Percentiles rank a stretch among this genome's conserved stretches.
These are phyloP conservation scores for Dionaea muscipula DNA, from an alignment of 179 eudicot genomes.

Conservation along the genomic window DNA sequence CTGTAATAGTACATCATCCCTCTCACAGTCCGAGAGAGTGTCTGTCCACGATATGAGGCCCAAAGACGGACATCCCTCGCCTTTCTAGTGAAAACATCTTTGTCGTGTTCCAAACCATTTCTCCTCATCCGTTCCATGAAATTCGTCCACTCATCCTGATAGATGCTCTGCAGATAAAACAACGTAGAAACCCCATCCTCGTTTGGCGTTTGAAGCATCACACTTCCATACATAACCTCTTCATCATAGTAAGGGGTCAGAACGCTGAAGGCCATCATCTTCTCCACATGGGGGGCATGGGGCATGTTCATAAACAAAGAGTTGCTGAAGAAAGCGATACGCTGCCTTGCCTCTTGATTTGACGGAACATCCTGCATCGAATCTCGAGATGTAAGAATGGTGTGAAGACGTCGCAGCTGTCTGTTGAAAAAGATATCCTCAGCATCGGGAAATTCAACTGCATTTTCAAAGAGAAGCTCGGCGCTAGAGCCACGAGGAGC, in stretches of 20 bases:
- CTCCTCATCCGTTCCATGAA: slow-evolving; percentile 73
- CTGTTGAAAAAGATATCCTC: slow-evolving; percentile 50
- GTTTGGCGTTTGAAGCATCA: slow-evolving; percentile 50
- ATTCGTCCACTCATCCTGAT: slow-evolving; percentile 82
- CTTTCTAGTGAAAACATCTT: slow-evolving; percentile 46
- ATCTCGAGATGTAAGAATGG: slow-evolving; percentile 65
- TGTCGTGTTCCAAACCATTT: slow-evolving; percentile 62
- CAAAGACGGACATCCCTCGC: slow-evolving; percentile 71
- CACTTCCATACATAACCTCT: slow-evolving; percentile 59
- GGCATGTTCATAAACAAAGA: slow-evolving; percentile 97
- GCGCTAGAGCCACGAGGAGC: slow-evolving; percentile 25
- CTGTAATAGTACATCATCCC: slow-evolving; percentile 95
- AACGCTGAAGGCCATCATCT: slow-evolving; percentile 87
- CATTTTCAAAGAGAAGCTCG: slow-evolving; percentile 62
- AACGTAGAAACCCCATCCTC: slow-evolving; percentile 85
- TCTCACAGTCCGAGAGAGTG: slow-evolving; percentile 88
- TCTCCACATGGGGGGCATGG: slow-evolving; percentile 82
- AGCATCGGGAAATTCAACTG: slow-evolving; percentile 48
- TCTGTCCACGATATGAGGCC: slow-evolving; percentile 97
- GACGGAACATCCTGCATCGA: slow-evolving; percentile 71
- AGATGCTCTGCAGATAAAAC: slow-evolving; percentile 86
- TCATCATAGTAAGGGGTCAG: slow-evolving; percentile 92
- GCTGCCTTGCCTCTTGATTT: slow-evolving; percentile 71
- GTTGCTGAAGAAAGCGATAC: slow-evolving; percentile 84
- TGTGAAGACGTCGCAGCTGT: slow-evolving; percentile 65